These are phyloP conservation scores for Kodamaea kaohsiungensis DNA, from an alignment of 805 yeast genomes.

Conservation along the genomic window DNA sequence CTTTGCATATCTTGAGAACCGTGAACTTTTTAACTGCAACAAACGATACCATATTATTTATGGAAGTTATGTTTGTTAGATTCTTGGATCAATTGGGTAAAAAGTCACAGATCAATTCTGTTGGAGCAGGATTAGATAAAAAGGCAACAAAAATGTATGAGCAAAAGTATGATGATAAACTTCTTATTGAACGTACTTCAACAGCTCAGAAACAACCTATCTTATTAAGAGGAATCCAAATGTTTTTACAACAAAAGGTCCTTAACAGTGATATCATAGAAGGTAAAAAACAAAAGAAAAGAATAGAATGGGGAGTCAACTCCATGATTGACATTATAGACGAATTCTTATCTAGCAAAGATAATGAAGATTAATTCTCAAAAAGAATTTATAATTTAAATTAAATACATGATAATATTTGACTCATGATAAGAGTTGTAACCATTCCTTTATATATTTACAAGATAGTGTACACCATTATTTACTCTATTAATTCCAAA, in stretches of 20 bases:
- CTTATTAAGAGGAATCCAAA: conserved; percentile 66
- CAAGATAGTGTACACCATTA: background rate
- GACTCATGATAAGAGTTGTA: background rate
- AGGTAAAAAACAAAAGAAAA: conserved; percentile 54
- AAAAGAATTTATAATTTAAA: too few species aligned
- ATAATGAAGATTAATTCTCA: too few species aligned
- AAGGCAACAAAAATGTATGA: conserved; percentile 30
- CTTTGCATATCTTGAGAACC: conserved; percentile 70
- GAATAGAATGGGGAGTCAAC: conserved; percentile 70
- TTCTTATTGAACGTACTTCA: conserved; percentile 48
- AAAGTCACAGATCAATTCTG: conserved; percentile 51
- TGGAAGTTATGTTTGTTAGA: conserved; percentile 72
- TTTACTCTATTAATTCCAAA: conserved; percentile 25
- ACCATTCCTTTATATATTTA: background rate
- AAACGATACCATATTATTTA: conserved; percentile 62
- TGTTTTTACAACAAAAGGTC: conserved; percentile 53
- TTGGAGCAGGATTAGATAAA: conserved; percentile 43
- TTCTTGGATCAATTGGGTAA: conserved; percentile 66
- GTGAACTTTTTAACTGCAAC: conserved; percentile 72
- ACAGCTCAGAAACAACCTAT: conserved; percentile 60
- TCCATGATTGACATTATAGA: conserved; percentile 54
- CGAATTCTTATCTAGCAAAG: conserved; percentile 32
- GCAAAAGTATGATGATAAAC: conserved; percentile 47
- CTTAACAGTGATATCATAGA: conserved; percentile 46
- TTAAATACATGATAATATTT: too few species aligned